A percentile compares a stretch with the other conserved stretches of the same genome.
Evolutionary conservation across 1,284 basidiomycete species (phyloP).

Genomic region (Sphaerobolus stellatus): DNA sequence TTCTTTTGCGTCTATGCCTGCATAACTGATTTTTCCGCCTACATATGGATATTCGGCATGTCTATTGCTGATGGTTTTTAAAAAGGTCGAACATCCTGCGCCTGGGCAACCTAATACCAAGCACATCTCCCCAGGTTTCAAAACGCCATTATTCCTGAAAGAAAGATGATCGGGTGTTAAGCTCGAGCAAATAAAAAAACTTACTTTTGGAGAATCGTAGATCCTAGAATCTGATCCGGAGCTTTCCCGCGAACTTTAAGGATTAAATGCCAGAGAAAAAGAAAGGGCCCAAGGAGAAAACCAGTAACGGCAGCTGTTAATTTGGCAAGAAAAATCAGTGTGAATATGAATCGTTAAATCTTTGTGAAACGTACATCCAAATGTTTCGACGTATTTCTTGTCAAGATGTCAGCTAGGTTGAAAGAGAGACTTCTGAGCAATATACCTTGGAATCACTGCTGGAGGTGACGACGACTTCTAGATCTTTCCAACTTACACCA

Average conservation of each 20-base stretch:
- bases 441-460: conserved; percentile 58
- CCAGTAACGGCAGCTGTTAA: conserved; percentile 60
- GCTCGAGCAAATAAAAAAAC: conserved; percentile 42
- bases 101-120: conserved; percentile 55
- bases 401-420: conserved; percentile 5
- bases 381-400: conserved; percentile 68
- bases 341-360: conserved; percentile 13
- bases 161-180: conserved; percentile 29
- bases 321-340: conserved; percentile 26
- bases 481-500: conserved; percentile 75
- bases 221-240: conserved; percentile 48
- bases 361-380: conserved; percentile 53
- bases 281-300: conserved; percentile 56
- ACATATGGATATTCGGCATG: conserved; percentile 7
- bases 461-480: conserved; percentile 71
- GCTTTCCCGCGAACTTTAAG: conserved; percentile 47
- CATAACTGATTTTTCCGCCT: conserved; percentile 48
- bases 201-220: conserved; percentile 67
- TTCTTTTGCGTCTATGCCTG: conserved; percentile 45
- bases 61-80: conserved; percentile 55
- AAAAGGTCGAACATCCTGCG: conserved; percentile 52
- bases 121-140: conserved; percentile 70
- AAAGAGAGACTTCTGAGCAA: no score
- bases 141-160: conserved; percentile 72
- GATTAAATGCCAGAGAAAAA: conserved; percentile 48